phyloP scores from a whole-genome alignment of 2,329 filamentous ascomycete genomes.

The Colletotrichum brevisporum region DNA sequence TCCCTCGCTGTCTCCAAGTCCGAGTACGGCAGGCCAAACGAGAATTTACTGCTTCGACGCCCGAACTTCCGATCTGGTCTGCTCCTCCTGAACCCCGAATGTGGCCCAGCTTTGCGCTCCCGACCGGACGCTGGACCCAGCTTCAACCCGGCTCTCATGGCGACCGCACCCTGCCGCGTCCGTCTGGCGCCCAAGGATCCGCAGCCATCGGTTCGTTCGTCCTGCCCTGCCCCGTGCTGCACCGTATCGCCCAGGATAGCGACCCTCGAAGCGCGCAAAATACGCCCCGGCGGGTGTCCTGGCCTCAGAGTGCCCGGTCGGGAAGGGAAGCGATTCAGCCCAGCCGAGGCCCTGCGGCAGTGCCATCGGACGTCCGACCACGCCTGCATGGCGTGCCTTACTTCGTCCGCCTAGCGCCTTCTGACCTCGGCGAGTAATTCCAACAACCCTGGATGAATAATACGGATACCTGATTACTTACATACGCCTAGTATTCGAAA shows the following conservation, averaged over 20 bases:
- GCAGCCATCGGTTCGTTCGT: neutral
- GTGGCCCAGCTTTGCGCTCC: conserved; percentile 19
- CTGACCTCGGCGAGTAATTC: conserved; percentile 15
- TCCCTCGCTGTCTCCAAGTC: conserved; percentile 26
- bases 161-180: neutral
- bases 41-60: neutral
- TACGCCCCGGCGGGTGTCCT: neutral
- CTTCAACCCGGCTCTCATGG: conserved; percentile 11
- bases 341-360: conserved; percentile 22
- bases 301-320: conserved; percentile 1
- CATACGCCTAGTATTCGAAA: conserved; percentile 8
- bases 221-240: too few relatives aligned
- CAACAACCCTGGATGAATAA: conserved; percentile 1
- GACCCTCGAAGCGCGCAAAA: conserved; percentile 1
- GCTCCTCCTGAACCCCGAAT: conserved; percentile 10
- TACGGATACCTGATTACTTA: neutral
- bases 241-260: too few relatives aligned
- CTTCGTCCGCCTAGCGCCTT: conserved; percentile 34
- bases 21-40: conserved; percentile 25
- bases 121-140: conserved; percentile 11
- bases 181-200: neutral
- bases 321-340: conserved; percentile 9
- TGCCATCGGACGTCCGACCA: conserved; percentile 39
- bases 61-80: conserved; percentile 25
- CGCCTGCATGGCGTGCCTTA: conserved; percentile 36